Percentiles rank a stretch among this genome's conserved stretches.
These are phyloP conservation scores for Chlamydomonas incerta DNA, from an alignment of 139 green algal genomes.

Conservation along the genomic window DNA sequence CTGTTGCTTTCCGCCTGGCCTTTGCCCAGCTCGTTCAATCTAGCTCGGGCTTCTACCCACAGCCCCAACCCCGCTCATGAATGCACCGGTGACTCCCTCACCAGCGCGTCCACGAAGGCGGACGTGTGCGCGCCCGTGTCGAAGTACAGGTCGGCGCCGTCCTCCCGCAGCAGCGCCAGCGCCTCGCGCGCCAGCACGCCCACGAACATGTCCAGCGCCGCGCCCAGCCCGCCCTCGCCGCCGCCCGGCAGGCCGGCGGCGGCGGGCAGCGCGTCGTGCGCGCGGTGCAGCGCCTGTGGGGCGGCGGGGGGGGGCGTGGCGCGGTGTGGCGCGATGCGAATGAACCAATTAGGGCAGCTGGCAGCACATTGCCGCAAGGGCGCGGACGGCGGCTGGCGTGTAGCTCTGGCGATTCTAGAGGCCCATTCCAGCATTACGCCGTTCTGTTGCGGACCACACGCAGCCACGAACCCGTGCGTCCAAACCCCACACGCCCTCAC, in stretches of 20 bases:
- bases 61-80: neutral
- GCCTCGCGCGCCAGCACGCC: conserved; percentile 29
- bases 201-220: neutral
- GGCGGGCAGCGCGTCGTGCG: conserved; percentile 22
- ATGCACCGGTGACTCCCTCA: neutral
- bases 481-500: neutral
- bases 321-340: too few relatives aligned
- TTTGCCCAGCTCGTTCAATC: too few relatives aligned
- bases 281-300: conserved; percentile 28
- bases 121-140: conserved; percentile 44
- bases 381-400: too few relatives aligned
- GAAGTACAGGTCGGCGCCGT: conserved; percentile 66
- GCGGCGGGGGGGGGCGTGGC: neutral
- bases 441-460: too few relatives aligned
- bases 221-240: conserved; percentile 7
- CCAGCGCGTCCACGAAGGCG: conserved; percentile 35
- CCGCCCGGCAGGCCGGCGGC: neutral
- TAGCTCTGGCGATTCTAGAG: too few relatives aligned
- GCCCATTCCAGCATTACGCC: too few relatives aligned
- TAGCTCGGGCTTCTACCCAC: too few relatives aligned
- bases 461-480: neutral
- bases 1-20: too few relatives aligned
- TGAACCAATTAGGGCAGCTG: too few relatives aligned
- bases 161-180: conserved; percentile 34
- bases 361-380: too few relatives aligned